A percentile compares a stretch with the other conserved stretches of the same genome.
Conservation (phyloP, 768 basidiomycete genomes). For the Pisolithus albus region DNA sequence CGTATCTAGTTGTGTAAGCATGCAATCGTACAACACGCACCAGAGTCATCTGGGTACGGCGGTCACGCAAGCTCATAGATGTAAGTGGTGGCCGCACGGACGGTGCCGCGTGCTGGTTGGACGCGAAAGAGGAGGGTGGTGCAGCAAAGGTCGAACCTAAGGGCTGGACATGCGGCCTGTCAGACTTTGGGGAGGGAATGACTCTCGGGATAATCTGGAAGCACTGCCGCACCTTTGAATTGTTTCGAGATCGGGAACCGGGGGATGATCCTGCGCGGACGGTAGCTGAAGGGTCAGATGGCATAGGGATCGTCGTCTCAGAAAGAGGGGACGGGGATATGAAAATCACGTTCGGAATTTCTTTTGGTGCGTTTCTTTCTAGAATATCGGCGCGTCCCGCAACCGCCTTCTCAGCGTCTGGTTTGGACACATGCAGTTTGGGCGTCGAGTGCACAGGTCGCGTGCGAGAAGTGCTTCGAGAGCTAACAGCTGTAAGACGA, state of each 20-base stretch:
- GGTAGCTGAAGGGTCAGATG: too few species aligned
- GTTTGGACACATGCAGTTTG: too few species aligned
- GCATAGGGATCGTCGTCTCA: too few species aligned
- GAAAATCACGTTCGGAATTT: too few species aligned
- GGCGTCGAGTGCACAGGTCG: too few species aligned
- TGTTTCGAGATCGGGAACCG: background rate
- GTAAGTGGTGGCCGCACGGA: conserved; percentile 10
- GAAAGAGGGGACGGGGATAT: too few species aligned
- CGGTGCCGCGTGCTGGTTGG: background rate
- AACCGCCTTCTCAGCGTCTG: too few species aligned
- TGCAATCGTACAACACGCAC: conserved; percentile 12
- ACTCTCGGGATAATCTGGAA: background rate
- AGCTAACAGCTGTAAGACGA: too few species aligned
- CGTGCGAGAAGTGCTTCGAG: too few species aligned
- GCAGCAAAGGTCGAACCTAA: background rate
- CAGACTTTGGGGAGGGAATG: background rate
- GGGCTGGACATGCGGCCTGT: background rate
- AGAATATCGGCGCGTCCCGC: too few species aligned
- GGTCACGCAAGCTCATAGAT: conserved; percentile 27
- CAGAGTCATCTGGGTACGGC: conserved; percentile 23
- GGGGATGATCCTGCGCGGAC: too few species aligned
- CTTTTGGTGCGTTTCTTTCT: too few species aligned
- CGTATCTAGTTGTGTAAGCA: background rate
- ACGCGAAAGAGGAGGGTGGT: background rate
- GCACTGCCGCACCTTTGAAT: background rate